A percentile compares a stretch with the other conserved stretches of the same genome.
Conservation (phyloP, 768 basidiomycete genomes). For the Strobilomyces confusus region DNA sequence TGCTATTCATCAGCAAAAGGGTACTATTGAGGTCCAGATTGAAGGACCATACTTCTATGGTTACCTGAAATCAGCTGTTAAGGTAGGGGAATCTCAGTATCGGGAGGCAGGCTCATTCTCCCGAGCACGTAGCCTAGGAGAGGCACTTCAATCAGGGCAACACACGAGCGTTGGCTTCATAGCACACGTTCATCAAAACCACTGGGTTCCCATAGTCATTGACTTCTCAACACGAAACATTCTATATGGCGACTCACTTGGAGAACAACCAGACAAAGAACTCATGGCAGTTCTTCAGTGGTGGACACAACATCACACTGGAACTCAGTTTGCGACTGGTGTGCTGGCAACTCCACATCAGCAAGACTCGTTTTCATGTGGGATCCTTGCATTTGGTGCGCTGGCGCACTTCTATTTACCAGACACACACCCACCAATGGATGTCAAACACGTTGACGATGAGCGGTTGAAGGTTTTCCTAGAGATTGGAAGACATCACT, state of each 20-base stretch:
- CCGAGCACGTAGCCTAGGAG: neutral
- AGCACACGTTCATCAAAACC: neutral
- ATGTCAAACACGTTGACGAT: neutral
- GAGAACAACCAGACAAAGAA: neutral
- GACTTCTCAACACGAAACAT: neutral
- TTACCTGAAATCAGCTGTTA: neutral
- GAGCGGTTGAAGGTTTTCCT: neutral
- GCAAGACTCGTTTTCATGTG: neutral
- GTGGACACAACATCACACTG: neutral
- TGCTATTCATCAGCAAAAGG: neutral
- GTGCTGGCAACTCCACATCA: neutral
- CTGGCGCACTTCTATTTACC: neutral
- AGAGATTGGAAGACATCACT: neutral
- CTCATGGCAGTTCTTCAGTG: neutral
- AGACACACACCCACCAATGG: neutral
- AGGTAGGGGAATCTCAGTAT: neutral
- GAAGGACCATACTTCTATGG: neutral
- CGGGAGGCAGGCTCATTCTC: neutral
- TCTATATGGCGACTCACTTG: neutral
- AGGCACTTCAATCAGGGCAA: neutral
- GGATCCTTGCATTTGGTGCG: neutral
- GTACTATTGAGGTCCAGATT: neutral
- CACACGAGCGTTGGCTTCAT: neutral
- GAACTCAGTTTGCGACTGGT: neutral
- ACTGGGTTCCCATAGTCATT: neutral